Evolutionary conservation across 1,284 basidiomycete genomes (phyloP).

Genomic region (Coniophora puteana): DNA sequence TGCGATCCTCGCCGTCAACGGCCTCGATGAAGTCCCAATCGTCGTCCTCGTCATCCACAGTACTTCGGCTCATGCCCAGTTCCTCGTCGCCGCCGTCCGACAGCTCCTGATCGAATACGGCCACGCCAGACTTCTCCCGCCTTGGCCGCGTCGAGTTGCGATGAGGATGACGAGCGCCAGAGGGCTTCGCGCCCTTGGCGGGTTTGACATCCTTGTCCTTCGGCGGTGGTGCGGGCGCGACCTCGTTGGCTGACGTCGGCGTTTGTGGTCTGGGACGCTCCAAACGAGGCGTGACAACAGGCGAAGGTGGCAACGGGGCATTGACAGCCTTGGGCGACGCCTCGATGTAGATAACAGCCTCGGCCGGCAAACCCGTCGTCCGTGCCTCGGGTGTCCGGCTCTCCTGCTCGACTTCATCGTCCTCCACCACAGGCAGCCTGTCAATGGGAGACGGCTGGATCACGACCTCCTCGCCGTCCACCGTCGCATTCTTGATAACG

Average conservation of each 20-base stretch:
- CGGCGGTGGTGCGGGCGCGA: slow-evolving; percentile 20
- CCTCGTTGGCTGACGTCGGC: slow-evolving; percentile 12
- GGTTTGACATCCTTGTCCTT: slow-evolving; percentile 23
- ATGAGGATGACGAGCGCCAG: slow-evolving; percentile 24
- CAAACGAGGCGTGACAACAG: slow-evolving; percentile 11
- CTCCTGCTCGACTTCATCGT: too few relatives aligned
- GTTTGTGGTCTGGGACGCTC: slow-evolving; percentile 9
- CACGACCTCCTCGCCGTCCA: slow-evolving; percentile 23
- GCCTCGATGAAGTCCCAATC: slow-evolving; percentile 87
- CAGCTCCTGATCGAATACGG: slow-evolving; percentile 67
- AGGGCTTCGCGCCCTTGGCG: slow-evolving; percentile 26
- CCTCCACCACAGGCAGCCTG: slow-evolving; percentile 29
- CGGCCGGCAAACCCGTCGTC: slow-evolving; percentile 40
- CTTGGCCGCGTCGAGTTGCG: slow-evolving; percentile 37
- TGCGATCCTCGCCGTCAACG: slow-evolving; percentile 71
- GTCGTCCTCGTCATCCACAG: slow-evolving; percentile 70
- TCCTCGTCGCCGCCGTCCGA: slow-evolving; percentile 57
- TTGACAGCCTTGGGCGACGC: slow-evolving; percentile 13
- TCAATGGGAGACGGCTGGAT: slow-evolving; percentile 22
- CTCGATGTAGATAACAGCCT: slow-evolving; percentile 13
- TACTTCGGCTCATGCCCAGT: slow-evolving; percentile 44
- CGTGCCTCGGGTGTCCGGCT: slow-evolving; percentile 74
- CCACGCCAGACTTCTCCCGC: slow-evolving; percentile 75
- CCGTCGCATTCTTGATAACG: slow-evolving; percentile 15
- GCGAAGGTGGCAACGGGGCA: slow-evolving; percentile 11